phyloP scores from a whole-genome alignment of 345 rosid genomes.

The Eucalyptus albens region DNA sequence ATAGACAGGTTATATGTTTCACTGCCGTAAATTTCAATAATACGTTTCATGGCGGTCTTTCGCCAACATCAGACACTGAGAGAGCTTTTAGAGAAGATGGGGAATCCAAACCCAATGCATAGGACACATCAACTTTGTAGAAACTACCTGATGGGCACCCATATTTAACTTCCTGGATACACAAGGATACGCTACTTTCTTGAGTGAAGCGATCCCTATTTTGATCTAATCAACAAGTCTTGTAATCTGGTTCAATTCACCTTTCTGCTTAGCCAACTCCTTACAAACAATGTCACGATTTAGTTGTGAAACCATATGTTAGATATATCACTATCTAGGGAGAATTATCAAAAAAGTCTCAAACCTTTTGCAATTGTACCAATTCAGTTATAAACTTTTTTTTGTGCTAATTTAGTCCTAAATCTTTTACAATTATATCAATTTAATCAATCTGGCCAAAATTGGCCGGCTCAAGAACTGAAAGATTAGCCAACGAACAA shows the following conservation, averaged over 20 bases:
- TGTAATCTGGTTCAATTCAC: neutral
- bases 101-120: neutral
- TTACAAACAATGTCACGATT: neutral
- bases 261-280: neutral
- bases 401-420: too few species aligned
- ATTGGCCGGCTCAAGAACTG: too few species aligned
- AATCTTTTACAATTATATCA: accelerated
- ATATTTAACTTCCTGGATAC: neutral
- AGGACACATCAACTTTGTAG: neutral
- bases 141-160: neutral
- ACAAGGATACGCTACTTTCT: neutral
- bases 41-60: neutral
- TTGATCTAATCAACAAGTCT: neutral
- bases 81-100: neutral
- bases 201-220: neutral
- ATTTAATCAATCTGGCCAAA: too few species aligned
- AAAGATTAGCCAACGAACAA: too few species aligned
- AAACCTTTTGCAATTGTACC: too few species aligned
- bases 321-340: neutral
- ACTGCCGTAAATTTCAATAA: neutral
- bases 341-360: too few species aligned
- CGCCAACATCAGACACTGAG: neutral
- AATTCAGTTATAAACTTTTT: too few species aligned
- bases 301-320: neutral
- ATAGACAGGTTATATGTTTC: neutral